phyloP scores from a whole-genome alignment of 164 flowering plant species.

The Liquidambar formosana region DNA sequence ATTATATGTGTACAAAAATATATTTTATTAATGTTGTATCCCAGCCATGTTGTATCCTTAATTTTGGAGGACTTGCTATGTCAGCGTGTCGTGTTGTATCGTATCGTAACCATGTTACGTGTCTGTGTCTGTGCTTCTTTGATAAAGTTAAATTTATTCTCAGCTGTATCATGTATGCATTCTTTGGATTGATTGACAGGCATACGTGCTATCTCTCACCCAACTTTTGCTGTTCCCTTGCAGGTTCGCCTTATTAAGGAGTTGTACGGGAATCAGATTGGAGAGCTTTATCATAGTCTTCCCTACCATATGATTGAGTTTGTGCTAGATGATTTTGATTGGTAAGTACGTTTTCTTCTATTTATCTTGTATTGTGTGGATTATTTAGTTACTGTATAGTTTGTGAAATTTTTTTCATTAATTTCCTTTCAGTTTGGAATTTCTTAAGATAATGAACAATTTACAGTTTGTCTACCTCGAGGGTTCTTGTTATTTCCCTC shows the following conservation, averaged over 20 bases:
- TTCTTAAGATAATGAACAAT: background rate
- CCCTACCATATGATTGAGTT: conserved; percentile 83
- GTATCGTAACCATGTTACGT: too few relatives aligned
- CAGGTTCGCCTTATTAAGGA: conserved; percentile 91
- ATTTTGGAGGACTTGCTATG: too few relatives aligned
- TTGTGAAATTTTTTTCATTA: background rate
- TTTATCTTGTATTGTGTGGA: background rate
- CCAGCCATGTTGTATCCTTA: too few relatives aligned
- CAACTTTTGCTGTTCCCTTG: conserved; percentile 14
- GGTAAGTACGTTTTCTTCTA: conserved; percentile 43
- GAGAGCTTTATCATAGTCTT: conserved; percentile 89
- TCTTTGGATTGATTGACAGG: background rate
- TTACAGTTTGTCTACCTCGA: too few relatives aligned
- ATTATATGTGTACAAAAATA: too few relatives aligned
- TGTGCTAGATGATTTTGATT: conserved; percentile 65
- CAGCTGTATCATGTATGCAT: too few relatives aligned
- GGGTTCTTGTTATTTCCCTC: background rate
- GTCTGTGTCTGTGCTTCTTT: too few relatives aligned
- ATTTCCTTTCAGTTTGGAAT: background rate
- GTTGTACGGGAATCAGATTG: conserved; percentile 80
- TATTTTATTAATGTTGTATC: too few relatives aligned
- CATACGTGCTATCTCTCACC: background rate
- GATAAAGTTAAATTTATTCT: too few relatives aligned
- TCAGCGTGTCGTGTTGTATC: too few relatives aligned
- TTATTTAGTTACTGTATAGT: background rate